phyloP scores from a whole-genome alignment of 140 eudicot species.

The Ambrosia hybrid region DNA sequence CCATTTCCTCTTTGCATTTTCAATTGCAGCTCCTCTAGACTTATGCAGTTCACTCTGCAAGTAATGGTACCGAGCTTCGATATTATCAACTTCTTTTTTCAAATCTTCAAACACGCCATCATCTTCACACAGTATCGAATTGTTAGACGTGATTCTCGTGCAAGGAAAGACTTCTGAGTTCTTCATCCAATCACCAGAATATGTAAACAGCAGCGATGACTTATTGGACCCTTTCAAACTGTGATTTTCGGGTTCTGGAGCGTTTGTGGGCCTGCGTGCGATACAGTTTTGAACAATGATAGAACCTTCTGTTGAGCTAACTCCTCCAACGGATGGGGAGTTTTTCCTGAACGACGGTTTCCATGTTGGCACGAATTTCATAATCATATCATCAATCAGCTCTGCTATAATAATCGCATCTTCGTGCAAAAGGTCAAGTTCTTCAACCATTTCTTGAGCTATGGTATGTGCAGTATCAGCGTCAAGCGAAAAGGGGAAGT shows the following conservation, averaged over 20 bases:
- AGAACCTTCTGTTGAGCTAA: conserved; percentile 21
- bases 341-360: conserved; percentile 33
- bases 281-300: conserved; percentile 20
- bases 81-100: conserved; percentile 56
- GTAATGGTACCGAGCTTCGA: conserved; percentile 49
- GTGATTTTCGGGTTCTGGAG: not conserved
- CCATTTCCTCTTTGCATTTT: conserved; percentile 67
- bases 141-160: conserved; percentile 26
- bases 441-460: conserved; percentile 74
- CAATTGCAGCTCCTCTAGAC: conserved; percentile 58
- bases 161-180: conserved; percentile 30
- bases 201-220: not conserved
- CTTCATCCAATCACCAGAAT: conserved; percentile 38
- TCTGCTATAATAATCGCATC: conserved; percentile 56
- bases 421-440: conserved; percentile 45
- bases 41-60: conserved; percentile 47
- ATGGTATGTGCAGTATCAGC: conserved; percentile 61
- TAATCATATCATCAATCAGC: conserved; percentile 52
- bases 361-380: conserved; percentile 46
- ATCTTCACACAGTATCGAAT: conserved; percentile 22
- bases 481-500: conserved; percentile 47
- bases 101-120: conserved; percentile 41
- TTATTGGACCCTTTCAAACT: conserved; percentile 21
- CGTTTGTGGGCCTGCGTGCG: not conserved
- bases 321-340: conserved; percentile 19